Evolutionary conservation across 805 yeast species (phyloP).

Genomic region (Candida methanosorbosa): DNA sequence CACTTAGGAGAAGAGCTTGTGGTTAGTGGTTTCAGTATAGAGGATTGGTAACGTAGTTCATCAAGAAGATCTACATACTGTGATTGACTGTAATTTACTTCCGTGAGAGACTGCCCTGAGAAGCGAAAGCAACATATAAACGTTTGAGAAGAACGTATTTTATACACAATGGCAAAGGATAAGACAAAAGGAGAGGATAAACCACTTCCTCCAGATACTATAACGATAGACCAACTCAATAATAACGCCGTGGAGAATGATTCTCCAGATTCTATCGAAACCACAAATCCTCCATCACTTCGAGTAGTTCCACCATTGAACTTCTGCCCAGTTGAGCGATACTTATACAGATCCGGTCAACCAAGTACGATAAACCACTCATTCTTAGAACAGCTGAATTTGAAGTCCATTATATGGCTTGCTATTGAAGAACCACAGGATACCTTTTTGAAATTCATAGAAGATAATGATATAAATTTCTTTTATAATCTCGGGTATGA

Average conservation of each 20-base stretch:
- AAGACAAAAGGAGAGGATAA: constrained; percentile 5
- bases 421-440: constrained; percentile 96
- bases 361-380: constrained; percentile 92
- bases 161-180: constrained; percentile 1
- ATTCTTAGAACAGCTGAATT: constrained; percentile 63
- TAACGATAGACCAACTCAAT: constrained; percentile 17
- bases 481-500: constrained; percentile 74
- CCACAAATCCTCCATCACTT: constrained; percentile 48
- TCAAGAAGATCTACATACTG: too few relatives aligned
- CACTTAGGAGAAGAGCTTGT: too few relatives aligned
- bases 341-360: constrained; percentile 85
- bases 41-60: too few relatives aligned
- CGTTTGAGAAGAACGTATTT: too few relatives aligned
- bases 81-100: too few relatives aligned
- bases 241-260: constrained; percentile 15
- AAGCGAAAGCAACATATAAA: neutral
- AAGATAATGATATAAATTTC: constrained; percentile 58
- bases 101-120: too few relatives aligned
- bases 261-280: constrained; percentile 13
- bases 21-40: too few relatives aligned
- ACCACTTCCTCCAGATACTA: constrained; percentile 14
- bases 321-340: constrained; percentile 89
- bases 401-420: constrained; percentile 84
- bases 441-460: constrained; percentile 74
- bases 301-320: constrained; percentile 89